Evolutionary conservation across 176 grass and related monocot genomes (phyloP), one percentile per base, ranked within the genome.

Genomic region (Alloteropsis semialata): DNA sequence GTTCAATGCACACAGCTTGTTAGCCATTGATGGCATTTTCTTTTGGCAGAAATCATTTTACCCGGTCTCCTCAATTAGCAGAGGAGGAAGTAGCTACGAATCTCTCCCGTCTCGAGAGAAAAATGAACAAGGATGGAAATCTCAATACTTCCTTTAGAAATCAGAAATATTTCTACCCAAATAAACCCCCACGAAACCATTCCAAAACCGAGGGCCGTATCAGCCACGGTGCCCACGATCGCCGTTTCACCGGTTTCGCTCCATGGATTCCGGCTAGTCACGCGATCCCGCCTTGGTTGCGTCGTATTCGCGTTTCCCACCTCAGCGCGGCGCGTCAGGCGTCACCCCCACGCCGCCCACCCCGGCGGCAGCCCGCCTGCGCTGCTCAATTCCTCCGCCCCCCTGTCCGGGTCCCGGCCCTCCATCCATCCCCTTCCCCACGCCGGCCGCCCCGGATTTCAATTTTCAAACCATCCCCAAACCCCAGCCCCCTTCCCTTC

Each of bases 401-500:
- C 69, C 10, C 10, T 13, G 15, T 18, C 33, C 34, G 14, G 22
- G 15, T 18, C 33, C 34, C 22, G 22, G 67, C 19, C 21, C 18
- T 51, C 50, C 18, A 8, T 18, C 10, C 69, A 10, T 18, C 38
- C 33, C 78, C 61, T 37, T 43, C 42, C 39, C 81, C 50, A 80
- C 59, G 76, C 59, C 86, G 67, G 68, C 42, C 39, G 67, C n/a
- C 48, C 42, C 45, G 13, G 39, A 59, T 69, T 87, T 71, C 82
- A 75, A 85, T 64, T 89, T 89, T 89, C 78, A 86, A 89, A 89
- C 72, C 42, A 77, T 55, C 37, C 33, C 71, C 82, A 85, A 63
- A 85, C 49, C 82, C 67, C 46, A 81, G 10, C 21, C 9, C 54
- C 80, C 38, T 17, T 48, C 27, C 69, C 46, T 46, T 71, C 44